Evolutionary conservation across 139 green algal species (phyloP), one percentile per base, ranked within the genome.

Genomic region (Pleodorina starrii): DNA sequence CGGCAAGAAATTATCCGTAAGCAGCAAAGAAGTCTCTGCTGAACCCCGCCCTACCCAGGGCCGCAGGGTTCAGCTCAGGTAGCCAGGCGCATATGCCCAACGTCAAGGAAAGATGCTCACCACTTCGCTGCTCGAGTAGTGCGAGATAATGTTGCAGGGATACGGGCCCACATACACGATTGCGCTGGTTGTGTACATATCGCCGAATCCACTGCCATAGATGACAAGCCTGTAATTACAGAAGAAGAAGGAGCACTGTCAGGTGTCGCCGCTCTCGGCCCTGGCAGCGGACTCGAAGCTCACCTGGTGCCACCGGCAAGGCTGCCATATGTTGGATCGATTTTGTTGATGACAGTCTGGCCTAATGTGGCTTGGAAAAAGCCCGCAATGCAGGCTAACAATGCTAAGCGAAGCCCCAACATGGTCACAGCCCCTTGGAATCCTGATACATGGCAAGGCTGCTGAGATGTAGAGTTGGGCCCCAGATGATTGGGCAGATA

Each of bases 121-220:
- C 76, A 84, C 76, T 68, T 84, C 76, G 35, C 76, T 84, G 48
- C 48, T 84, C 60, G 71, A 71, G 1, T 89, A n/a, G 35, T 92
- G 90, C 29, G 54, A 29, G n/a, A 92, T 89, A 42, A 90, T 32
- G 40, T 66, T 48, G 76, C 89, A 92, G 0, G 60, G 84, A 51
- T 88, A 92, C 0, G 44, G 23, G 1, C 89, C 89, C 1, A 92
- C 60, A 19, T 63, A 72, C 5, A 92, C 83, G 1, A 88, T 17
- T 1, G 69, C 46, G 17, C 36, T 59, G 2, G 57, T 60, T 5
- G 63, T 63, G 38, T 86, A 76, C 57, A 71, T 87, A 29, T 90
- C 84, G 11, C 57, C 75, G 66, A 92, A 92, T 12, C 68, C 68
- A n/a, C 14, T 54, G 7, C 89, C 89, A 57, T 59, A 68, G 2